Evolutionary conservation across 1,284 basidiomycete genomes (phyloP).

Genomic region (Rhodotorula glutinis): DNA sequence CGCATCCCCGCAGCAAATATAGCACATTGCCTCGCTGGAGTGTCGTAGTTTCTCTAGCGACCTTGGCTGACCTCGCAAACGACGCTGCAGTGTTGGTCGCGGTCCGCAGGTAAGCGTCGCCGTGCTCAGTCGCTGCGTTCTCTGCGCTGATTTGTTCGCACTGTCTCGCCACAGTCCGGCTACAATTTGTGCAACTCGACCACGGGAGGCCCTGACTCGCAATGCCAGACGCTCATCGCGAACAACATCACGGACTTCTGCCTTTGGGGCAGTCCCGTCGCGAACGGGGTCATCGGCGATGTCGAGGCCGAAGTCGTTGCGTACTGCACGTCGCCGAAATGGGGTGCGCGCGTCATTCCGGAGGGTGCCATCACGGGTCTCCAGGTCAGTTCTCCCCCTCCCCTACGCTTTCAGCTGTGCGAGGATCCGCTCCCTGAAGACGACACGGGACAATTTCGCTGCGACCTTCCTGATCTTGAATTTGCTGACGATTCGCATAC

Average conservation of each 20-base stretch:
- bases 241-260: conserved; percentile 41
- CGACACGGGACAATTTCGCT: too few species aligned
- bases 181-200: conserved; percentile 70
- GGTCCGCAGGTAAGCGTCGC: conserved; percentile 1
- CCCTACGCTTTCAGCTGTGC: too few species aligned
- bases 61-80: not conserved
- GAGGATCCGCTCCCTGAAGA: too few species aligned
- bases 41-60: not conserved
- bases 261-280: conserved; percentile 23
- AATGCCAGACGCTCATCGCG: conserved; percentile 59
- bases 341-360: conserved; percentile 64
- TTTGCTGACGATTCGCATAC: not conserved
- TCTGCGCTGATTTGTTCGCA: too few species aligned
- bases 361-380: conserved; percentile 61
- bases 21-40: too few species aligned
- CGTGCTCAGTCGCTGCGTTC: not conserved
- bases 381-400: conserved; percentile 48
- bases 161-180: conserved; percentile 1
- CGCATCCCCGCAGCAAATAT: not conserved
- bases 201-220: conserved; percentile 59
- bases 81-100: not conserved
- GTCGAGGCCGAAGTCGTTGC: conserved; percentile 43
- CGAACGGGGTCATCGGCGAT: conserved; percentile 34
- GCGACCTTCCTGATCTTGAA: too few species aligned
- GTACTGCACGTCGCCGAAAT: conserved; percentile 54